Conservation (phyloP, 2,329 filamentous ascomycete genomes). For the Graphiopsis chlorocephala region DNA sequence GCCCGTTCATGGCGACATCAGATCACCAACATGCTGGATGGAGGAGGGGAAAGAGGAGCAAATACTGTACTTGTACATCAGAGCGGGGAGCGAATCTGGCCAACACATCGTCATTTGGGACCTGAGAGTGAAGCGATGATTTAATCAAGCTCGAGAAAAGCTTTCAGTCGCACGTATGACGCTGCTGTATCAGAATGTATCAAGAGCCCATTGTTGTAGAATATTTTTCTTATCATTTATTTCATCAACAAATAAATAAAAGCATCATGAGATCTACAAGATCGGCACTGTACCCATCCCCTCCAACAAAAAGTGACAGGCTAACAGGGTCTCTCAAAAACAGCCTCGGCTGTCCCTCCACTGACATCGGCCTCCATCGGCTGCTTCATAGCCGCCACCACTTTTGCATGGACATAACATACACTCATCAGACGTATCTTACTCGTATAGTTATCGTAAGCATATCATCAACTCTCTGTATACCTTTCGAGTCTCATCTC, state of each 20-base stretch:
- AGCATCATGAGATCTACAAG: background rate
- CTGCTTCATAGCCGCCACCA: constrained; percentile 8
- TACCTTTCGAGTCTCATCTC: no score
- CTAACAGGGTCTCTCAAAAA: background rate
- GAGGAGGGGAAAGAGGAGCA: background rate
- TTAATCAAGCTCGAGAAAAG: no score
- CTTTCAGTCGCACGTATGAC: no score
- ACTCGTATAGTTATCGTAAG: background rate
- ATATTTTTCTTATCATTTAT: background rate
- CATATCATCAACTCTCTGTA: background rate
- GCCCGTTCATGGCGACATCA: background rate
- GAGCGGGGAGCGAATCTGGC: background rate
- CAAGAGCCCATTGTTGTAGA: background rate
- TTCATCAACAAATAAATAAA: background rate
- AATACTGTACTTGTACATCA: background rate
- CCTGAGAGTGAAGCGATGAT: no score
- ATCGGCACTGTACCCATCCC: background rate
- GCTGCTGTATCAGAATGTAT: background rate
- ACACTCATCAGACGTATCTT: background rate
- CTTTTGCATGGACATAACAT: background rate
- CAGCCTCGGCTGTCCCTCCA: constrained; percentile 5
- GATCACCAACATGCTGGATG: background rate
- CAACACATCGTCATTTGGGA: no score
- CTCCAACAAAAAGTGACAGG: background rate
- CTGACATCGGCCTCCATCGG: constrained; percentile 2